Conservation (phyloP, 257 asterid genomes). For the Orobanche coerulescens region DNA sequence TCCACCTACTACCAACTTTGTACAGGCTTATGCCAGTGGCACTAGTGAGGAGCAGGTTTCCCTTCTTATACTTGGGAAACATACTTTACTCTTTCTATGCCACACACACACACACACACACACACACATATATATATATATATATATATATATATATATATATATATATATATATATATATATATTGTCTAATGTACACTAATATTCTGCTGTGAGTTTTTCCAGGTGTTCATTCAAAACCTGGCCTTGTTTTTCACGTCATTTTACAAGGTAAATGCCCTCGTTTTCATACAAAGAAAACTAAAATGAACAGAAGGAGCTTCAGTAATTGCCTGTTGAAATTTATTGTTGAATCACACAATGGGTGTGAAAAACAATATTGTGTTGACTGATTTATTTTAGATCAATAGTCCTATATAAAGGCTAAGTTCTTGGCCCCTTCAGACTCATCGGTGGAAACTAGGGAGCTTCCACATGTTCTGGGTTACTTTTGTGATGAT, state of each 20-base stretch:
- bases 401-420: too few relatives aligned
- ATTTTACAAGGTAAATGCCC: conserved; percentile 62
- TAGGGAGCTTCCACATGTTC: background rate
- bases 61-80: conserved; percentile 2
- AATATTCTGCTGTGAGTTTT: conserved; percentile 9
- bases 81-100: background rate
- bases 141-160: too few relatives aligned
- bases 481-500: background rate
- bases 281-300: conserved; percentile 2
- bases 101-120: too few relatives aligned
- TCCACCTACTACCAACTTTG: conserved; percentile 55
- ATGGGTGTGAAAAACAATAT: background rate
- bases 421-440: too few relatives aligned
- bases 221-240: conserved; percentile 92
- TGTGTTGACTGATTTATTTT: background rate
- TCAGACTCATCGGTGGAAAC: too few relatives aligned
- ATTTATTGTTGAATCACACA: background rate
- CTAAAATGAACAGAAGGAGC: background rate
- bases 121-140: too few relatives aligned
- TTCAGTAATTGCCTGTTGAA: background rate
- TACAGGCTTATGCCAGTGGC: conserved; percentile 81
- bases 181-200: conserved; percentile 8
- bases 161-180: too few relatives aligned
- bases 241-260: conserved; percentile 92
- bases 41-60: conserved; percentile 91